phyloP scores from a whole-genome alignment of 2,329 filamentous ascomycete species.

The Cladosporium sp. region DNA sequence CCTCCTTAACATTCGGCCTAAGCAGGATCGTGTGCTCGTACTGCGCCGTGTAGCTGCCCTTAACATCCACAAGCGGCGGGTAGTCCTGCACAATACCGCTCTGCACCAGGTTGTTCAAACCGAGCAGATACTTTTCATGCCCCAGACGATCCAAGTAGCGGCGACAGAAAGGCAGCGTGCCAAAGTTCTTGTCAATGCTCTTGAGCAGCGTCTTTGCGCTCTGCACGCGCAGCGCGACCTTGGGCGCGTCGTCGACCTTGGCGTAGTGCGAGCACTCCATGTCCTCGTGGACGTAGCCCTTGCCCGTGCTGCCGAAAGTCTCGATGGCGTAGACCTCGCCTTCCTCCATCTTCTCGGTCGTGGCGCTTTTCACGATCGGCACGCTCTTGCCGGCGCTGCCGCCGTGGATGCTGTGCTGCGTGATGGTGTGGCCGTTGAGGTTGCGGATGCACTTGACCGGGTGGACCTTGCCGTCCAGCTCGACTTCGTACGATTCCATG shows the following conservation, averaged over 20 bases:
- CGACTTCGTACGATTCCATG: slow-evolving; percentile 60
- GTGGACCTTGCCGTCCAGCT: slow-evolving; percentile 49
- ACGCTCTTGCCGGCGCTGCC: slow-evolving; percentile 50
- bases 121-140: slow-evolving; percentile 54
- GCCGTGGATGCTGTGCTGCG: slow-evolving; percentile 54
- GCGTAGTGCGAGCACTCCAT: slow-evolving; percentile 37
- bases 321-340: slow-evolving; percentile 57
- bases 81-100: slow-evolving; percentile 57
- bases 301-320: slow-evolving; percentile 55
- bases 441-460: slow-evolving; percentile 55
- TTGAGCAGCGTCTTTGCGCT: slow-evolving; percentile 56
- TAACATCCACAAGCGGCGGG: slow-evolving; percentile 53
- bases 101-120: slow-evolving; percentile 55
- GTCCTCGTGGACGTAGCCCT: slow-evolving; percentile 46
- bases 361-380: slow-evolving; percentile 50
- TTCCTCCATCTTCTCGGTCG: slow-evolving; percentile 54
- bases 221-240: slow-evolving; percentile 40
- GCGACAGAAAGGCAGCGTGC: slow-evolving; percentile 57
- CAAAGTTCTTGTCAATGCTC: slow-evolving; percentile 59
- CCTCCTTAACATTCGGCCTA: slow-evolving; percentile 38
- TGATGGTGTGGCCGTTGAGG: slow-evolving; percentile 54
- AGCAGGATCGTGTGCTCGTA: slow-evolving; percentile 55
- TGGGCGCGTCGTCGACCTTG: slow-evolving; percentile 32
- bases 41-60: slow-evolving; percentile 61
- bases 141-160: slow-evolving; percentile 63